phyloP scores from a whole-genome alignment of 23 red algal genomes.

The Pyropia yezoensis region DNA sequence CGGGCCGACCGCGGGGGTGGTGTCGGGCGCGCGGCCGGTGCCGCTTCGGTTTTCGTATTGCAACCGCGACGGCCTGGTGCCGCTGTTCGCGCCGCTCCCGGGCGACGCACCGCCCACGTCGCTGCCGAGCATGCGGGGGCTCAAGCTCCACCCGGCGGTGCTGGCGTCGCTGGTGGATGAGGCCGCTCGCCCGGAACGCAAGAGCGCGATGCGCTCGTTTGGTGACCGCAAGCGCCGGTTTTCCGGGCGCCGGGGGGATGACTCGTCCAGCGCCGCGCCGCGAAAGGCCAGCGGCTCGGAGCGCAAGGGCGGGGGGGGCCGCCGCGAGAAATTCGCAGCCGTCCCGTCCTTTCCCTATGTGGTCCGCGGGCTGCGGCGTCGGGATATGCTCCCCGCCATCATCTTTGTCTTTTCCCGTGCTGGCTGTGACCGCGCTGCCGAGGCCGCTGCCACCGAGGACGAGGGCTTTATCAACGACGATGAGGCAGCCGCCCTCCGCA shows the following conservation, averaged over 20 bases:
- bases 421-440: constrained; percentile 87
- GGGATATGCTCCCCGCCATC: constrained; percentile 85
- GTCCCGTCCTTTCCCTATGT: constrained; percentile 76
- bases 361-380: constrained; percentile 35
- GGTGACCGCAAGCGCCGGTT: too few species aligned
- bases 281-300: too few species aligned
- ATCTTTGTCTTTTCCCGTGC: constrained; percentile 90
- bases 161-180: too few species aligned
- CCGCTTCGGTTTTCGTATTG: constrained; percentile 70
- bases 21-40: constrained; percentile 50
- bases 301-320: too few species aligned
- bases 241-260: too few species aligned
- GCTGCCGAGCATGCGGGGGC: too few species aligned
- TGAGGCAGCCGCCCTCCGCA: constrained; percentile 33
- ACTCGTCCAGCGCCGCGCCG: too few species aligned
- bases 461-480: constrained; percentile 25
- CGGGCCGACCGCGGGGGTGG: constrained; percentile 56
- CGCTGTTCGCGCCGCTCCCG: constrained; percentile 36
- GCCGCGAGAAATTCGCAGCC: constrained; percentile 17
- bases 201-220: too few species aligned
- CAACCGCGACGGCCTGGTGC: constrained; percentile 47
- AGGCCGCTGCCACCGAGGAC: constrained; percentile 17
- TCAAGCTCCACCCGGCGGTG: too few species aligned
- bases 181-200: too few species aligned
- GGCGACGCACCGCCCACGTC: too few species aligned